A percentile compares a stretch with the other conserved stretches of the same genome.
Evolutionary conservation across 371 early-diverging fungal species (phyloP).

Genomic region (Mortierella sp.): DNA sequence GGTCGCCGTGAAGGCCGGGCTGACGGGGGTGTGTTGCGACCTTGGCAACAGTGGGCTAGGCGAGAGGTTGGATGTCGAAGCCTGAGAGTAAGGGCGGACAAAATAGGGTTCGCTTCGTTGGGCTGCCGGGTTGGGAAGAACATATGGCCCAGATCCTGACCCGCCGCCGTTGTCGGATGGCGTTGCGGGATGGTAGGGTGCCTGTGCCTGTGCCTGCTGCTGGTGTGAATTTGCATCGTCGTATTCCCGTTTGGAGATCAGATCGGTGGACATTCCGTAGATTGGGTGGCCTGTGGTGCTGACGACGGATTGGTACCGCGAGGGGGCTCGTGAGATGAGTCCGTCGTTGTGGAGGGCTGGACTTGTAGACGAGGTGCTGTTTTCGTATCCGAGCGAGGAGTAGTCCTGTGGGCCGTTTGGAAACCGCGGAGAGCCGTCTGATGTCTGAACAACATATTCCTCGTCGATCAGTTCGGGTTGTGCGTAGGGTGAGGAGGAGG

Average conservation of each 20-base stretch:
- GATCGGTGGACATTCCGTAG: conserved; percentile 4
- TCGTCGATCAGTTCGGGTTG: conserved; percentile 25
- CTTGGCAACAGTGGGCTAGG: neutral
- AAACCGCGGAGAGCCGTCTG: neutral
- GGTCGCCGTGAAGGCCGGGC: conserved; percentile 25
- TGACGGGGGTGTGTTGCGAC: neutral
- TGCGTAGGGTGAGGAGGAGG: neutral
- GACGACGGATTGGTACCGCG: conserved; percentile 30
- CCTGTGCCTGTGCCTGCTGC: neutral
- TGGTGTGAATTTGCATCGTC: neutral
- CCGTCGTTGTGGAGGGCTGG: neutral
- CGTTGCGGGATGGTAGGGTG: neutral
- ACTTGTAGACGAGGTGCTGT: neutral
- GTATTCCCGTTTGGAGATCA: neutral
- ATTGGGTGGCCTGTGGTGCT: conserved; percentile 18
- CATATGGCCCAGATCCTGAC: neutral
- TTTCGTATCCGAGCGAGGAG: neutral
- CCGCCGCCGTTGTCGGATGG: neutral
- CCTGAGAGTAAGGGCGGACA: neutral
- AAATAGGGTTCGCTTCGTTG: neutral
- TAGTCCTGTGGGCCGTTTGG: conserved; percentile 38
- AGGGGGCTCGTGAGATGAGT: conserved; percentile 8
- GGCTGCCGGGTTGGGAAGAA: conserved; percentile 5
- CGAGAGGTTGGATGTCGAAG: conserved; percentile 1
- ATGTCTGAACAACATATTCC: neutral